Conservation (phyloP, 176 grass and related monocot genomes). For the Hordeum vulgare region DNA sequence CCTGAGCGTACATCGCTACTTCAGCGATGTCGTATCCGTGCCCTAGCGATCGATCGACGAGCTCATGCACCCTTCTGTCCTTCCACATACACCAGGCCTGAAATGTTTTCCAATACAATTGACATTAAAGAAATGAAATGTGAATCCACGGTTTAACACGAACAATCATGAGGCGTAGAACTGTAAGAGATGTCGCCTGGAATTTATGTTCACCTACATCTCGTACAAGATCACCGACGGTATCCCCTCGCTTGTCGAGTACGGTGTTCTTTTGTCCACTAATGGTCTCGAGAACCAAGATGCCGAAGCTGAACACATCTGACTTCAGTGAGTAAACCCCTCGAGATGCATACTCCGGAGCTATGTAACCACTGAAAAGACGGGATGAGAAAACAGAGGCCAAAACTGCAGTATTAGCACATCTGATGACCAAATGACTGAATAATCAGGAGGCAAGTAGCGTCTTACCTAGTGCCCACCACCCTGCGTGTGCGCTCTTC, state of each 20-base stretch:
- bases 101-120: neutral
- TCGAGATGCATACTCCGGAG: constrained; percentile 34
- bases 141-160: too few relatives aligned
- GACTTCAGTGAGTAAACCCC: constrained; percentile 48
- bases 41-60: constrained; percentile 26
- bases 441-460: neutral
- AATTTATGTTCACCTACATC: constrained; percentile 23
- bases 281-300: constrained; percentile 31
- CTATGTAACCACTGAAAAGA: constrained; percentile 31
- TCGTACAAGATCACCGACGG: constrained; percentile 30
- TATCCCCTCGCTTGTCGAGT: constrained; percentile 12
- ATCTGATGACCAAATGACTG: neutral
- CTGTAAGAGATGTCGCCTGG: neutral
- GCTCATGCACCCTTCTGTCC: constrained; percentile 12
- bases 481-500: constrained; percentile 28
- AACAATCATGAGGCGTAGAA: too few relatives aligned
- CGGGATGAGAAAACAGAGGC: neutral
- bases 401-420: neutral
- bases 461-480: constrained; percentile 33
- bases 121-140: neutral
- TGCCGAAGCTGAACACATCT: constrained; percentile 50
- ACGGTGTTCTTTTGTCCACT: constrained; percentile 30
- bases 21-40: neutral
- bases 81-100: constrained; percentile 46
- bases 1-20: constrained; percentile 2